A percentile compares a stretch with the other conserved stretches of the same genome.
These are phyloP conservation scores for Lophiostoma macrostomum DNA, from an alignment of 495 filamentous ascomycete species.

Conservation along the genomic window DNA sequence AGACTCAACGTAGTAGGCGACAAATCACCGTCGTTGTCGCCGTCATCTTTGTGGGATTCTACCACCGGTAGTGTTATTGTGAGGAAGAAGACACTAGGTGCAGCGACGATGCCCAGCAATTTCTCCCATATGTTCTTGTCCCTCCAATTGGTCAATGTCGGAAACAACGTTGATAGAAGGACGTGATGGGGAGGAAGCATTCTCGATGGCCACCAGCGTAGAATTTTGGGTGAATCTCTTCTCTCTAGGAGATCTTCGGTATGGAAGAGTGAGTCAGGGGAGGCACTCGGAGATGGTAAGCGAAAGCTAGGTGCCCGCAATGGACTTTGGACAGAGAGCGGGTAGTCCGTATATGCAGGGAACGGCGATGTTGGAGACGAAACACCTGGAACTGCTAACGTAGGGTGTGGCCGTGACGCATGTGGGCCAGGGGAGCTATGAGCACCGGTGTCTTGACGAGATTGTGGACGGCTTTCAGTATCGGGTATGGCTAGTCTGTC, in stretches of 20 bases:
- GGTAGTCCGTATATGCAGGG: slow-evolving; percentile 51
- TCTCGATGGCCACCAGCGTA: slow-evolving; percentile 67
- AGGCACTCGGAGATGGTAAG: slow-evolving; percentile 51
- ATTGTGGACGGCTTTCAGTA: background rate
- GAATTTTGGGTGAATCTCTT: slow-evolving; percentile 25
- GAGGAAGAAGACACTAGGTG: slow-evolving; percentile 85
- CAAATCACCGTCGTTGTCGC: slow-evolving; percentile 40
- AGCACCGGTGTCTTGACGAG: slow-evolving; percentile 32
- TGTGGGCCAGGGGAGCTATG: slow-evolving; percentile 18
- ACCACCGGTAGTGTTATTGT: slow-evolving; percentile 92
- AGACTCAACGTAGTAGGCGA: slow-evolving; percentile 25
- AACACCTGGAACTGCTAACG: slow-evolving; percentile 26
- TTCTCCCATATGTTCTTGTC: slow-evolving; percentile 76
- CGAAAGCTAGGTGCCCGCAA: slow-evolving; percentile 50
- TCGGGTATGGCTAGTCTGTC: slow-evolving; percentile 25
- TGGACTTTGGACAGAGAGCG: slow-evolving; percentile 28
- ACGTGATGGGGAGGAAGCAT: slow-evolving; percentile 66
- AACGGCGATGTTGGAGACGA: slow-evolving; percentile 49
- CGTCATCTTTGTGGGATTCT: slow-evolving; percentile 57
- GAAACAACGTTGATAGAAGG: slow-evolving; percentile 77
- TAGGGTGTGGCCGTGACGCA: slow-evolving; percentile 20
- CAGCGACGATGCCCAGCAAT: slow-evolving; percentile 70
- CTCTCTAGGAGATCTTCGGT: slow-evolving; percentile 29
- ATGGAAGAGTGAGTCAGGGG: slow-evolving; percentile 47
- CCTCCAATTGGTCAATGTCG: slow-evolving; percentile 76